These are phyloP conservation scores for Rhizoclosmatium hyalinum DNA, from an alignment of 371 early-diverging fungal species.

Conservation along the genomic window DNA sequence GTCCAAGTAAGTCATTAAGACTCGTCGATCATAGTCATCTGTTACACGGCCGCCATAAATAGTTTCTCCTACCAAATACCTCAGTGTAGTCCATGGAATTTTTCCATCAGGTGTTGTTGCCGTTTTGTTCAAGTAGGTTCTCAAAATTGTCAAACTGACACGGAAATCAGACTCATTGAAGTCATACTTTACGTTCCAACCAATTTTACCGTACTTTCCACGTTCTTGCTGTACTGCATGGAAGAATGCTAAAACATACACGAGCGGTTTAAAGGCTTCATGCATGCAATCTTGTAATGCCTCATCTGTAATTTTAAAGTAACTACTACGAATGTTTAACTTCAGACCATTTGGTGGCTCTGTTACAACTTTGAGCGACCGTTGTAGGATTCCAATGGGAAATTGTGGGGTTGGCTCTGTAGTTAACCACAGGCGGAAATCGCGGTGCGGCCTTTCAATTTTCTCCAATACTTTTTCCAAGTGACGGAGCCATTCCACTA, in stretches of 20 bases:
- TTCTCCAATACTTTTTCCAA: conserved; percentile 67
- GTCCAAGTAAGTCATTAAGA: conserved; percentile 67
- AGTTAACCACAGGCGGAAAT: conserved; percentile 68
- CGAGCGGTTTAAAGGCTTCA: conserved; percentile 58
- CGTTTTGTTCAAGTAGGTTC: conserved; percentile 63
- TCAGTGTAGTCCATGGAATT: conserved; percentile 67
- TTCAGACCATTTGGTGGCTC: conserved; percentile 70
- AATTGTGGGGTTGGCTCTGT: conserved; percentile 65
- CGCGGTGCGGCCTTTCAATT: conserved; percentile 66
- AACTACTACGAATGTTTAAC: conserved; percentile 62
- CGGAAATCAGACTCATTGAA: conserved; percentile 71
- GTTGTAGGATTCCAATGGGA: conserved; percentile 68
- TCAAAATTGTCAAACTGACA: conserved; percentile 56
- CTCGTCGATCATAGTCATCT: conserved; percentile 67
- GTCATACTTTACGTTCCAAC: conserved; percentile 70
- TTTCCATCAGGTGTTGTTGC: conserved; percentile 50
- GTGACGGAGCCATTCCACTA: conserved; percentile 61
- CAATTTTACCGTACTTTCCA: conserved; percentile 68
- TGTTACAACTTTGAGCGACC: conserved; percentile 71
- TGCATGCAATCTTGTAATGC: conserved; percentile 55
- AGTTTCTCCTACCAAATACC: conserved; percentile 68
- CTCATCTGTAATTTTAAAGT: conserved; percentile 60
- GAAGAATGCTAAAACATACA: conserved; percentile 66
- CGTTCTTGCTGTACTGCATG: conserved; percentile 72
- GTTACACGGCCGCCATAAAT: conserved; percentile 72